Evolutionary conservation across 495 filamentous ascomycete genomes (phyloP).

Genomic region (Daldinia childiae): DNA sequence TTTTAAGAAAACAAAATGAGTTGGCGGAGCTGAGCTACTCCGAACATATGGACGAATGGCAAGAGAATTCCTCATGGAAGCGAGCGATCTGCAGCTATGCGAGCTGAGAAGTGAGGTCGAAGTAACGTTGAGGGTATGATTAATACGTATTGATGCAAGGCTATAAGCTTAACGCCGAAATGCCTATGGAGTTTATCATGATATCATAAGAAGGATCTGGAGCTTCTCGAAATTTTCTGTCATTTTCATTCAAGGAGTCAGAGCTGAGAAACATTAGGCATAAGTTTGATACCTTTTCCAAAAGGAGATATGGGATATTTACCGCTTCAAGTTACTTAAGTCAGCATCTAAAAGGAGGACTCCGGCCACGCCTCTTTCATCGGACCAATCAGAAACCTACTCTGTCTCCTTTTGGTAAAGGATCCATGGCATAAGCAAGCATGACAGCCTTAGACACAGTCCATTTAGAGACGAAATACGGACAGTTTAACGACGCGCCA

Average conservation of each 20-base stretch:
- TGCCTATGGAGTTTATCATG: background rate
- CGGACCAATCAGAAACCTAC: background rate
- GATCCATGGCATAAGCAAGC: background rate
- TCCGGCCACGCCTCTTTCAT: background rate
- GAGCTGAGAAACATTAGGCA: background rate
- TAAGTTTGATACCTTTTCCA: background rate
- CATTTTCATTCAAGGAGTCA: background rate
- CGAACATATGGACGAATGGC: background rate
- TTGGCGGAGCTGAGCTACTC: background rate
- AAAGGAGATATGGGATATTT: background rate
- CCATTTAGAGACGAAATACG: background rate
- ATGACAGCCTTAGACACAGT: background rate
- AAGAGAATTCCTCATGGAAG: background rate
- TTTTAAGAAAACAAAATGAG: background rate
- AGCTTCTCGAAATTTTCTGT: background rate
- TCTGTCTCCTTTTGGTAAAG: background rate
- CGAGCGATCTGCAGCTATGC: background rate
- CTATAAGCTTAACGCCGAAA: slow-evolving; percentile 1
- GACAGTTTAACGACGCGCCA: background rate
- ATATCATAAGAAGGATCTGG: slow-evolving; percentile 3
- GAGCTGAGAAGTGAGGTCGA: background rate
- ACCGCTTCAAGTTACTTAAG: background rate
- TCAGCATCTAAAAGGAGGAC: background rate
- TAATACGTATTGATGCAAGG: background rate
- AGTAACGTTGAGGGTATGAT: background rate